phyloP scores from a whole-genome alignment of 257 asterid genomes.

The Solanum neorickii region DNA sequence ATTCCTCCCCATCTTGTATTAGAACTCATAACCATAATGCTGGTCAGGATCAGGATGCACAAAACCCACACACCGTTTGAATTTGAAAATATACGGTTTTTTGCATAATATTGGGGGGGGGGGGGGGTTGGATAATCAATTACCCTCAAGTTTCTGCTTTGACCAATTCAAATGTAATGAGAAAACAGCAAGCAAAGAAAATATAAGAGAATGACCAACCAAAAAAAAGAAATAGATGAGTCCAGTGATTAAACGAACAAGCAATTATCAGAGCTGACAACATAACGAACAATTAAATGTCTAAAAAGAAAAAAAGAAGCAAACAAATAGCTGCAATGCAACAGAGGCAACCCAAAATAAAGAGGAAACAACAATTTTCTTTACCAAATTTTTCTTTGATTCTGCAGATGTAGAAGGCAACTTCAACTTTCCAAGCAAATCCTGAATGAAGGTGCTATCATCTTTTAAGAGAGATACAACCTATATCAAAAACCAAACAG shows the following conservation, averaged over 20 bases:
- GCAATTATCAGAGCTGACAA: background rate
- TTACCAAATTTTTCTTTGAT: slow-evolving; percentile 73
- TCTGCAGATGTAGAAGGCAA: slow-evolving; percentile 47
- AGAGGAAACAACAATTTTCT: background rate
- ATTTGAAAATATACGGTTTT: background rate
- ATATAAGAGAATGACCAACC: background rate
- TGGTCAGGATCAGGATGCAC: background rate
- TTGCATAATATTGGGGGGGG: background rate
- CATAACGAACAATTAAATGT: background rate
- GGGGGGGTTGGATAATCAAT: background rate
- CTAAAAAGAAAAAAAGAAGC: background rate
- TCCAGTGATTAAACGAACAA: background rate
- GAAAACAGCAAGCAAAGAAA: background rate
- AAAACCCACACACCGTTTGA: background rate
- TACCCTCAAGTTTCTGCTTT: background rate
- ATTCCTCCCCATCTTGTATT: background rate
- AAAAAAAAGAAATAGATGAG: background rate
- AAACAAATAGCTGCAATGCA: background rate
- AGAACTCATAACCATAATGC: background rate
- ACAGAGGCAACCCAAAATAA: background rate
- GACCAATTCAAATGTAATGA: background rate
- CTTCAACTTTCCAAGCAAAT: slow-evolving; percentile 75
- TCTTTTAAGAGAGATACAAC: slow-evolving; percentile 84
- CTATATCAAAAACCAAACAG: slow-evolving; percentile 27
- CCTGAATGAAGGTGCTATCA: slow-evolving; percentile 70